Conservation (phyloP, 805 yeast genomes). For the Candida saitoana region DNA sequence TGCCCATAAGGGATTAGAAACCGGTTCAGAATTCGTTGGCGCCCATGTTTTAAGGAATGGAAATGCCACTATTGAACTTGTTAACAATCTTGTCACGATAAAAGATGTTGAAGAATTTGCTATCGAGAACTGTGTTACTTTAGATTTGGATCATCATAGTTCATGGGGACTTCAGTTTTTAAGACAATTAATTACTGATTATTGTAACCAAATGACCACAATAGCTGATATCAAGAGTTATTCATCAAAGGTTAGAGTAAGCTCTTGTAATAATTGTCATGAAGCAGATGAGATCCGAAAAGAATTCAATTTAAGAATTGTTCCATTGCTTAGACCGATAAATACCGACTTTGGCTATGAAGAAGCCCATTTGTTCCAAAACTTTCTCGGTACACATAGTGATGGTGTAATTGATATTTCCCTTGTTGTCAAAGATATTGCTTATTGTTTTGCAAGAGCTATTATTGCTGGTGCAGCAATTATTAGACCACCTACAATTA, state of each 20-base stretch:
- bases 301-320: not conserved
- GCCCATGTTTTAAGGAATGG: conserved; percentile 63
- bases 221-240: no score
- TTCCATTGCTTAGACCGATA: not conserved
- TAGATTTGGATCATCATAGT: not conserved
- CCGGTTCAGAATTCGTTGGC: conserved; percentile 51
- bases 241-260: not conserved
- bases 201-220: not conserved
- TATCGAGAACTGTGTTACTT: not conserved
- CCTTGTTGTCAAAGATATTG: conserved; percentile 55
- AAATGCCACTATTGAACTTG: conserved; percentile 45
- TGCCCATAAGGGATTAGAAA: conserved; percentile 67
- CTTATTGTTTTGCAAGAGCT: conserved; percentile 43
- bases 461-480: conserved; percentile 49
- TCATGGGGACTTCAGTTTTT: not conserved
- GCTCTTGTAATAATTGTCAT: not conserved
- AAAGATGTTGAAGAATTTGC: conserved; percentile 1
- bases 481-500: conserved; percentile 20
- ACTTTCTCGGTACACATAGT: conserved; percentile 50
- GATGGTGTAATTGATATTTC: conserved; percentile 80
- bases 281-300: not conserved
- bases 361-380: conserved; percentile 16
- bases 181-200: not conserved
- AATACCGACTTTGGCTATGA: conserved; percentile 9
- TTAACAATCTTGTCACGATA: conserved; percentile 33